Base-by-base conservation (phyloP, 176 grass and related monocot species). In the Olyra latifolia region DNA sequence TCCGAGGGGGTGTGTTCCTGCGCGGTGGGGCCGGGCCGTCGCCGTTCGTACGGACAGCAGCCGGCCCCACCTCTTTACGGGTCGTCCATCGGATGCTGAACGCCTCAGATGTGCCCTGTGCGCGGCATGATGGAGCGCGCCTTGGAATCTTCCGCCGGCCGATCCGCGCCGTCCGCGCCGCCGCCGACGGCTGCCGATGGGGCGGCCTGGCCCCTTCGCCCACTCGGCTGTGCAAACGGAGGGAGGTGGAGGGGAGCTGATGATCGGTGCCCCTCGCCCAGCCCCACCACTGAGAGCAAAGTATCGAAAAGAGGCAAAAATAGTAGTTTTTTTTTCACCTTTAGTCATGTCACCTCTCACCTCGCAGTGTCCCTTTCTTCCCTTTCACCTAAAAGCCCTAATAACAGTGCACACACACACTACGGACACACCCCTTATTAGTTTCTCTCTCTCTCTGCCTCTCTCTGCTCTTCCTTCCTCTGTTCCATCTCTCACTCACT, bases 301-400 rank as follows among this genome's bases (percentile, higher is more conserved):
- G 44, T 6, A 47, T 10, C 25, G 28, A 5, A 24, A 8, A 4
- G 54, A 4, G 3, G 44, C 7, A 20, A 53, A 68, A 69, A 30
- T 63, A 14, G 22, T 47, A 25, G 32, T 35, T 53, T 9, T 76
- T 56, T 29, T 1, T 60, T 77, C 4, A 49, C 30, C 66, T 89
- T 77, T 73, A 82, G 83, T 86, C 83, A 86, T 89, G 88, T 86
- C 78, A 77, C n/a, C 48, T 82, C 82, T 85, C 72, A 50, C 72
- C 58, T 77, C 71, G 28, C 71, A 56, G 66, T 35, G 65, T 50
- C 38, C 45, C 63, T 39, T 43, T 70, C 82, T 13, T 30, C 17
- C 9, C 81, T 69, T 69, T 61, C 78, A 77, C 83, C 72, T 52
- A 66, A 82, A 89, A 89, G 78, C 83, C 88, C 83, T 82, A 74